Base-by-base conservation (phyloP, 345 rosid genomes). In the Populus deltoides region DNA sequence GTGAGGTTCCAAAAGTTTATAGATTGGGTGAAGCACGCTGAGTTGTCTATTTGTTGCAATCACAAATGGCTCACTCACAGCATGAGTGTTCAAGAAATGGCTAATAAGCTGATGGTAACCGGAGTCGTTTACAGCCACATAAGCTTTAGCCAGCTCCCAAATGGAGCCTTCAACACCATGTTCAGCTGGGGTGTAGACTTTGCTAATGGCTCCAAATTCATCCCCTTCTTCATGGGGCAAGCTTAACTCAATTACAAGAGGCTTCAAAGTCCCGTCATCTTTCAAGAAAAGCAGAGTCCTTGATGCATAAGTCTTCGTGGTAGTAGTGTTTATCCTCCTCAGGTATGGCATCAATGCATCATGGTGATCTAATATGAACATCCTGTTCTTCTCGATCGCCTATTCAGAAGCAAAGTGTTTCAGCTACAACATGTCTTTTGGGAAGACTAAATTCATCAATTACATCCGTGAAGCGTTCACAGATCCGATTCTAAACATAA, bases 121-220 rank as follows among this genome's bases (percentile, higher is more conserved):
- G 1, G 98, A 91, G 83, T 94, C 98, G 73, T 90, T 92, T 43
- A 91, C 95, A 10, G 87, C 88, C 0, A 89, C 98, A 59, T 89
- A 94, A 77, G 98, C 97, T 76, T 92, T 94, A 13, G 98, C 97
- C 38, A 94, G 85, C 70, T 89, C 85, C 98, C 98, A 94, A 45
- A 90, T 74, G n/a, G 93, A 80, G 77, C 84, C 89, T 77, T 87
- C 74, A 29, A 85, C 85, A 0, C 92, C 93, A 49, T 87, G 72
- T 75, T 89, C 91, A 38, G 93, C 86, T 29, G 97, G 97, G 0
- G 85, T 92, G 69, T 84, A 87, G 2, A 93, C 97, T 78, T 90
- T 81, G 83, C 92, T 90, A 33, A 82, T 76, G 7, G 87, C 88
- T 77, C 97, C 97, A 63, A 77, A 82, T 61, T 74, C 79, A 79